Evolutionary conservation across 2,329 filamentous ascomycete species (phyloP).

Genomic region (Cordyceps farinosa): DNA sequence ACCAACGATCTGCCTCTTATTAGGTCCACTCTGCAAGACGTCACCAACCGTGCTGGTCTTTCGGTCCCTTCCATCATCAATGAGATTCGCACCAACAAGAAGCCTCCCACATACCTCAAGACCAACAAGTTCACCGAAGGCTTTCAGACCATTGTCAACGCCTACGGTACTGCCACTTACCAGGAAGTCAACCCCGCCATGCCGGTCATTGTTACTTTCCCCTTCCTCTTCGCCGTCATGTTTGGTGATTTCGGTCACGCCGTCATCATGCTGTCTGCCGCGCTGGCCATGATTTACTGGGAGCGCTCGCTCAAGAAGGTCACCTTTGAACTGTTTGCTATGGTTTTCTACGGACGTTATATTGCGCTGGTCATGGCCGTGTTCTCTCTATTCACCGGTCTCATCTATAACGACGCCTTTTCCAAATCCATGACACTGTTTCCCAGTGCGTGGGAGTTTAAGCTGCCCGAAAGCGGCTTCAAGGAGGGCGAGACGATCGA

Average conservation of each 20-base stretch:
- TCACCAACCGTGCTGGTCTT: conserved; percentile 90
- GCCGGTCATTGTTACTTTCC: conserved; percentile 94
- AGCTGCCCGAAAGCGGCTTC: conserved; percentile 60
- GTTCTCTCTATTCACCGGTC: conserved; percentile 94
- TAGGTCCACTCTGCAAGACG: conserved; percentile 89
- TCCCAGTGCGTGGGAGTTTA: conserved; percentile 82
- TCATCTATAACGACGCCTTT: conserved; percentile 97
- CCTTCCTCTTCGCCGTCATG: conserved; percentile 99
- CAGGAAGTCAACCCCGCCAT: conserved; percentile 95
- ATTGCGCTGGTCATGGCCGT: conserved; percentile 98
- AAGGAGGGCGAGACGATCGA: conserved; percentile 60
- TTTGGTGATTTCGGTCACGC: conserved; percentile 98
- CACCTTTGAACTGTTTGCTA: conserved; percentile 87
- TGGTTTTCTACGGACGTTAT: conserved; percentile 98
- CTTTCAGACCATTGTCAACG: conserved; percentile 98
- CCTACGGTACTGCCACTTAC: conserved; percentile 96
- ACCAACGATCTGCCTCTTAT: conserved; percentile 86
- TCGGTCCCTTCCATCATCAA: conserved; percentile 99
- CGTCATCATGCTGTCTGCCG: conserved; percentile 78
- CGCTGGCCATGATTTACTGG: conserved; percentile 92
- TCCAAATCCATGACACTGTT: conserved; percentile 90
- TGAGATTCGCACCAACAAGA: conserved; percentile 95
- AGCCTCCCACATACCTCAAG: conserved; percentile 93
- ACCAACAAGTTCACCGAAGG: conserved; percentile 98
- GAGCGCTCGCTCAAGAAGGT: conserved; percentile 93